Evolutionary conservation across 345 rosid species (phyloP).

Genomic region (Cardiospermum halicacabum): DNA sequence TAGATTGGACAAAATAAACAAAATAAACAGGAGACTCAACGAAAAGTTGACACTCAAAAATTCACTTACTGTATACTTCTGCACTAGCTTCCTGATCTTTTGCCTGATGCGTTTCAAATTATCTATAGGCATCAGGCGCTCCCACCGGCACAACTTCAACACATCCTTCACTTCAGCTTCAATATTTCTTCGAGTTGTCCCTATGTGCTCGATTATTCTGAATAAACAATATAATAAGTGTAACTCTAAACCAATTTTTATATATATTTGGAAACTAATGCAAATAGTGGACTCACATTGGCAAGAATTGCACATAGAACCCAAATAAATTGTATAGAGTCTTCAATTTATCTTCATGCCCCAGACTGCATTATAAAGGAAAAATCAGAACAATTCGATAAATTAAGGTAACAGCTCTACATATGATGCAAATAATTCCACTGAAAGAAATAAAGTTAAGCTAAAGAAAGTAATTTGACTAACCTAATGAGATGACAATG

Average conservation of each 20-base stretch:
- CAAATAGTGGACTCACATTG: constrained; percentile 47
- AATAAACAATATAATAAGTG: constrained; percentile 14
- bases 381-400: constrained; percentile 17
- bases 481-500: too few relatives aligned
- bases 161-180: constrained; percentile 64
- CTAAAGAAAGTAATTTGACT: background rate
- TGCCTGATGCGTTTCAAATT: constrained; percentile 59
- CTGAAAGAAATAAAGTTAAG: background rate
- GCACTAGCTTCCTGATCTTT: constrained; percentile 69
- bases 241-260: constrained; percentile 13
- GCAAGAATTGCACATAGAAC: constrained; percentile 78
- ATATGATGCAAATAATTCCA: background rate
- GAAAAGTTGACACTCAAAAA: background rate
- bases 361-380: constrained; percentile 38
- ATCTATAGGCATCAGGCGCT: constrained; percentile 54
- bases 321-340: constrained; percentile 84
- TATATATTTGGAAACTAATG: background rate
- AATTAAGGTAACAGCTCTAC: background rate
- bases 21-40: background rate
- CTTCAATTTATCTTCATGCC: constrained; percentile 50
- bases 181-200: constrained; percentile 44
- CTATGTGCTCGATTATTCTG: constrained; percentile 66
- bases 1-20: background rate
- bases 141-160: constrained; percentile 76
- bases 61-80: constrained; percentile 66